A percentile compares a stretch with the other conserved stretches of the same genome.
Evolutionary conservation across 2,329 filamentous ascomycete genomes (phyloP).

Genomic region (Fusarium sororula): DNA sequence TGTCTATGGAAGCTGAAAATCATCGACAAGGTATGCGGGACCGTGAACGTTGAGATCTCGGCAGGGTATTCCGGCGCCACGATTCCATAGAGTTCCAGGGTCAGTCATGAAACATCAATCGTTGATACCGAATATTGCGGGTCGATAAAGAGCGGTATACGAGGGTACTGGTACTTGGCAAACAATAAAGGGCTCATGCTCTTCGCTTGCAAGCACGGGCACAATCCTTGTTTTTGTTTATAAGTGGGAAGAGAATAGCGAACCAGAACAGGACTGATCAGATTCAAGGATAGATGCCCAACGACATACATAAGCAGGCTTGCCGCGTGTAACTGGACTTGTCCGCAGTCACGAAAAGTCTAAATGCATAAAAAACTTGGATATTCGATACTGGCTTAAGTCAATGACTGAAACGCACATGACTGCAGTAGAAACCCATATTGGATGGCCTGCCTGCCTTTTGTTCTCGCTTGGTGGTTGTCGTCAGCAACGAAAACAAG

Average conservation of each 20-base stretch:
- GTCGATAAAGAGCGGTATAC: conserved; percentile 29
- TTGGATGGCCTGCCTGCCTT: conserved; percentile 5
- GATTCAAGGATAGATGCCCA: conserved; percentile 22
- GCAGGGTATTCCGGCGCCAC: conserved; percentile 21
- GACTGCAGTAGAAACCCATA: background rate
- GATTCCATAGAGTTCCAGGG: conserved; percentile 15
- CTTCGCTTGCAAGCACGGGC: background rate
- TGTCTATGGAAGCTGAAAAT: conserved; percentile 27
- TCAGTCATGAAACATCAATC: conserved; percentile 2
- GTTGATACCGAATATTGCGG: conserved; percentile 17
- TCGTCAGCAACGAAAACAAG: conserved; percentile 41
- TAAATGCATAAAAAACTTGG: conserved; percentile 10
- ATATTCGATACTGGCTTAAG: background rate
- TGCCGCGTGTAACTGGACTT: background rate
- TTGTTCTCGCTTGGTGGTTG: conserved; percentile 27
- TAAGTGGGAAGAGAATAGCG: conserved; percentile 6
- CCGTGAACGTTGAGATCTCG: conserved; percentile 19
- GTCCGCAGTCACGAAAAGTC: conserved; percentile 1
- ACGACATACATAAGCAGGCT: background rate
- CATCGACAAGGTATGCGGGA: conserved; percentile 14
- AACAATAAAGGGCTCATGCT: background rate
- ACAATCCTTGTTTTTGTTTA: conserved; percentile 8
- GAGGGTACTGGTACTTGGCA: background rate
- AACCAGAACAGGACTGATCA: background rate
- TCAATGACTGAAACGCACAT: conserved; percentile 18